Percentiles rank a stretch among this genome's conserved stretches.
Evolutionary conservation across 2,329 filamentous ascomycete species (phyloP).

Genomic region (Fusarium temperatum): DNA sequence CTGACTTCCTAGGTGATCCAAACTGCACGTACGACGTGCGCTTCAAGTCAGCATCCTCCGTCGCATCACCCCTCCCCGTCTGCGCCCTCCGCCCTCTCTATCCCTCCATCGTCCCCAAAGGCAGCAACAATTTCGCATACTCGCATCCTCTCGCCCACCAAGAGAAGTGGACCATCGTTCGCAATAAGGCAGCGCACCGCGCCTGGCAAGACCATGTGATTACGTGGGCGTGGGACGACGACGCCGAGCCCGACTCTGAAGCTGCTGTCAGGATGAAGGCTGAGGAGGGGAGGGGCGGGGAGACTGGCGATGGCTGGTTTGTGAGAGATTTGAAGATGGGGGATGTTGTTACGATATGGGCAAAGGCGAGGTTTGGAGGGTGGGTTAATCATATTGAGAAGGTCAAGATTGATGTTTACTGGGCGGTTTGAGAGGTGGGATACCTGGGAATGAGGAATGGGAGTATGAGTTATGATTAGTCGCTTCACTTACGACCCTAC

Average conservation of each 20-base stretch:
- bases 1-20: constrained; percentile 41
- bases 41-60: constrained; percentile 31
- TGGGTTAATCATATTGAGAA: constrained; percentile 64
- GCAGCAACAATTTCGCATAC: constrained; percentile 44
- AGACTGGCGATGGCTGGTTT: constrained; percentile 63
- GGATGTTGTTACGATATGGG: constrained; percentile 70
- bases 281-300: constrained; percentile 58
- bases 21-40: constrained; percentile 45
- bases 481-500: background rate
- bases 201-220: constrained; percentile 55
- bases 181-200: constrained; percentile 52
- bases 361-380: constrained; percentile 62
- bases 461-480: constrained; percentile 1
- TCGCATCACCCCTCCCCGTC: constrained; percentile 41
- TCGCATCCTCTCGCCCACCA: constrained; percentile 49
- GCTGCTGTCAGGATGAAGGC: constrained; percentile 51
- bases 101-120: constrained; percentile 41
- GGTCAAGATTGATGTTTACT: constrained; percentile 66
- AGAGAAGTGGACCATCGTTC: constrained; percentile 56
- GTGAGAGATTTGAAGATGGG: constrained; percentile 65
- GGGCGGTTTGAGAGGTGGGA: constrained; percentile 54
- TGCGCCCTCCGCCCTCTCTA: constrained; percentile 51
- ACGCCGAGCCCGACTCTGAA: constrained; percentile 54
- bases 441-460: background rate
- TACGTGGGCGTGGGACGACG: constrained; percentile 63